A percentile compares a stretch with the other conserved stretches of the same genome.
phyloP scores from a whole-genome alignment of 495 filamentous ascomycete species.

The Umbilicaria muhlenbergii region DNA sequence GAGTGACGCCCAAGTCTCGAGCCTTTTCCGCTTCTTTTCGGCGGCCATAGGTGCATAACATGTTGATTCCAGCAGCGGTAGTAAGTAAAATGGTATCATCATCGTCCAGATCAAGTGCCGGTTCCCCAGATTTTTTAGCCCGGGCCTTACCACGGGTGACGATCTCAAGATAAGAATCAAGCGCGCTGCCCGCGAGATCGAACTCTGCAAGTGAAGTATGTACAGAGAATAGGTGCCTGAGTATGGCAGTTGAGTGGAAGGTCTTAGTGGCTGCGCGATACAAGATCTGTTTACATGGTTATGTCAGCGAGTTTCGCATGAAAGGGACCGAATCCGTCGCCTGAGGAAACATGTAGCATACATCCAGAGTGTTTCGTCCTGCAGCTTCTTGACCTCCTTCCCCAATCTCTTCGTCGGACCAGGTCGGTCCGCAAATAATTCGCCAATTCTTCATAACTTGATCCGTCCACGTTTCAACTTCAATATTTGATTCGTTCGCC shows the following conservation, averaged over 20 bases:
- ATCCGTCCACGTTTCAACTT: slow-evolving; percentile 69
- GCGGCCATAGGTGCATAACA: slow-evolving; percentile 70
- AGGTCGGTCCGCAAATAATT: slow-evolving; percentile 54
- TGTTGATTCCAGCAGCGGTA: slow-evolving; percentile 56
- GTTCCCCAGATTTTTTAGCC: slow-evolving; percentile 58
- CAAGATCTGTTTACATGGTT: slow-evolving; percentile 36
- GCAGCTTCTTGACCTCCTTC: slow-evolving; percentile 59
- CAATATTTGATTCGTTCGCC: slow-evolving; percentile 55
- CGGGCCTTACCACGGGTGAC: slow-evolving; percentile 66
- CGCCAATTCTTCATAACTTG: slow-evolving; percentile 74
- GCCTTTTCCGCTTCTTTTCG: slow-evolving; percentile 63
- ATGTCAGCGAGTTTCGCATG: neutral
- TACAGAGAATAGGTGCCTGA: slow-evolving; percentile 77
- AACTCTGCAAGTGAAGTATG: slow-evolving; percentile 79
- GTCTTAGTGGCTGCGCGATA: slow-evolving; percentile 83
- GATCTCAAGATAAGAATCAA: slow-evolving; percentile 81
- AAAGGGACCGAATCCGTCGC: neutral
- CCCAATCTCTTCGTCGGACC: slow-evolving; percentile 62
- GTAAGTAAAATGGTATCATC: slow-evolving; percentile 61
- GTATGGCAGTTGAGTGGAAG: slow-evolving; percentile 77
- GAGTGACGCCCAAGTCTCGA: slow-evolving; percentile 41
- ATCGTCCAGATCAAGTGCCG: slow-evolving; percentile 58
- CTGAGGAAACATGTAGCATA: slow-evolving; percentile 20
- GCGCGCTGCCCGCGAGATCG: slow-evolving; percentile 67
- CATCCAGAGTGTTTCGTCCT: slow-evolving; percentile 55